These are phyloP conservation scores for Didymella sp. DNA, from an alignment of 2,329 filamentous ascomycete species.

Conservation along the genomic window DNA sequence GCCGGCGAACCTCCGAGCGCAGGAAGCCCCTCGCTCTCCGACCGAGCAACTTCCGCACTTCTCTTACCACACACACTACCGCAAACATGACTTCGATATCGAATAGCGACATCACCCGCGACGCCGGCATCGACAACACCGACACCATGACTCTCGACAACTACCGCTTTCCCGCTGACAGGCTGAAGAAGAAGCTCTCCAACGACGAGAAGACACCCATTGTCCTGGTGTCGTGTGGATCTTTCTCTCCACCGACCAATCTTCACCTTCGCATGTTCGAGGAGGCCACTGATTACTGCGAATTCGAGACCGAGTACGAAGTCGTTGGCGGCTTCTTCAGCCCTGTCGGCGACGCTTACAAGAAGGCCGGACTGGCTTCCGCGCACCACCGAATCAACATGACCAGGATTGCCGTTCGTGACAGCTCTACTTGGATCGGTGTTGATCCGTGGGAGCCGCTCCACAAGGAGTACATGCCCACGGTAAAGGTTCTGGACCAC, in stretches of 20 bases:
- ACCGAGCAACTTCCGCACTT: conserved; percentile 1
- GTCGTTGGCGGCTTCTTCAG: conserved; percentile 85
- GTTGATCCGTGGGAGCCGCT: conserved; percentile 71
- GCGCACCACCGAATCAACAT: conserved; percentile 80
- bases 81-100: conserved; percentile 35
- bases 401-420: conserved; percentile 82
- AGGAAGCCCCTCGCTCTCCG: conserved; percentile 19
- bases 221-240: conserved; percentile 72
- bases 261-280: conserved; percentile 87
- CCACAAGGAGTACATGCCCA: conserved; percentile 84
- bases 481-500: conserved; percentile 87
- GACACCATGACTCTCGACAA: conserved; percentile 50
- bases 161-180: conserved; percentile 68
- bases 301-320: conserved; percentile 75
- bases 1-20: conserved; percentile 19
- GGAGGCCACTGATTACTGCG: conserved; percentile 81
- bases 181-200: conserved; percentile 64
- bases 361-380: conserved; percentile 79
- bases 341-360: conserved; percentile 77
- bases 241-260: conserved; percentile 77
- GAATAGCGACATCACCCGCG: conserved; percentile 30
- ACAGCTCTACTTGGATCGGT: conserved; percentile 58
- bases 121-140: conserved; percentile 35
- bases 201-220: conserved; percentile 66
- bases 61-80: conserved; percentile 2